Base-by-base conservation (phyloP, 371 early-diverging fungal species). In the Mucor circinelloides region DNA sequence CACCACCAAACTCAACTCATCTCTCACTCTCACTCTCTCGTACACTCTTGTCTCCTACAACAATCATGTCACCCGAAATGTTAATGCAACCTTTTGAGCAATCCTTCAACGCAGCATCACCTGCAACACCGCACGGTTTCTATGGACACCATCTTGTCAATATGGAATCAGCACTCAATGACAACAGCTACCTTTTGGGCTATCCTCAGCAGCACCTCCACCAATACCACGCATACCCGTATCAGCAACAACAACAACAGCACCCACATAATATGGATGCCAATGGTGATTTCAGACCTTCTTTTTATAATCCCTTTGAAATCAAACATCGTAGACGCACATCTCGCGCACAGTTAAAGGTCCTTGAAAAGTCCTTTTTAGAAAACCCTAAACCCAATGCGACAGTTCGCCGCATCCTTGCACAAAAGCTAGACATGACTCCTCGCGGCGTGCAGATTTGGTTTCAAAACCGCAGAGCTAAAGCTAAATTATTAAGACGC, bases 381-480 rank as follows among this genome's bases (percentile, higher is more conserved):
- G 76, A 74, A 60, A 87, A 86, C 50, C 75, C 84, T 36, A 84
- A 89, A 36, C 96, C 96, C 10, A 89, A 89, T 74, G 85, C 90
- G 30, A 80, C 86, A n/a, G 72, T 89, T 56, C 85, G 96, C 42
- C 88, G 87, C 60, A 72, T 79, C 23, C 86, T 96, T 28, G 89
- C 90, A 6, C 79, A 79, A 38, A 81, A 91, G 66, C 77, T 95
- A 15, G 83, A 83, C 42, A 94, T 95, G 94, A 90, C 92, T 21
- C 88, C 89, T 19, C 86, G 95, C 52, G 85, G 87, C 7, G 91
- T 96, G 13, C 94, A 96, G 74, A 91, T 95, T 54, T 95, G 97
- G 97, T 96, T 96, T 80, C 97, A 96, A 72, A 96, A 96, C 82
- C 85, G 93, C 52, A 84, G 96, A 50, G 94, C 94, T 25, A 95